Base-by-base conservation (phyloP, 2,329 filamentous ascomycete genomes). In the Knufia fluminis region DNA sequence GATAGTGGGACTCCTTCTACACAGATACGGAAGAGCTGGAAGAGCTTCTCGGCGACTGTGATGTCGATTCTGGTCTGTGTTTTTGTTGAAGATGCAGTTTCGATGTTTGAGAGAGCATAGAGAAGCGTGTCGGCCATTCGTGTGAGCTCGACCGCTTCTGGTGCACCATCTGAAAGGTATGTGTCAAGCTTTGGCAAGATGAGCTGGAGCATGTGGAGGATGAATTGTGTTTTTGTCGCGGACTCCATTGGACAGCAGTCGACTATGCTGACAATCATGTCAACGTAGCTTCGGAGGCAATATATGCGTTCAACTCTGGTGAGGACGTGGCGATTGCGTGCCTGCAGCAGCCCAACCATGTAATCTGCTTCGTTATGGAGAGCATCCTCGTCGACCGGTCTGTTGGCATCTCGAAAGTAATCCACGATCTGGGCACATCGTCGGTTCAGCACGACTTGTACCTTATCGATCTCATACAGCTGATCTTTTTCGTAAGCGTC, bases 21-120 rank as follows among this genome's bases (percentile, higher is more conserved):
- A 54, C 86, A 90, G 33, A 88, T 79, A 54, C 94, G 86, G 73
- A 98, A 96, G 3, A 97, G 77, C 62, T 95, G 85, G 62, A 89
- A 90, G 0, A 97, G 75, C 61, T 92, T 87, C 64, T 97, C 91
- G 62, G 88, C 86, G 28, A 92, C 81, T 22, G 91, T 75, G 63
- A 88, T 87, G 31, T 83, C 74, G 47, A 70, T 71, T 41, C 66
- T 64, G 10, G 68, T 70, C 55, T 68, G 66, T 24, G 63, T 62
- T 19, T 67, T 65, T 36, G 73, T 61, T 28, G 12, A 43, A 66
- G 67, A 23, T 65, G 55, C 24, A 57, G 59, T n/a, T 58, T 54
- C 6, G 48, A 53, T 61, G 32, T 50, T 57, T 7, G 60, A 59
- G 6, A 66, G 57, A 9, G 61, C 56, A 35, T 61, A 66, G 38